phyloP scores from a whole-genome alignment of 2,329 filamentous ascomycete species.

The Fusarium sp. region DNA sequence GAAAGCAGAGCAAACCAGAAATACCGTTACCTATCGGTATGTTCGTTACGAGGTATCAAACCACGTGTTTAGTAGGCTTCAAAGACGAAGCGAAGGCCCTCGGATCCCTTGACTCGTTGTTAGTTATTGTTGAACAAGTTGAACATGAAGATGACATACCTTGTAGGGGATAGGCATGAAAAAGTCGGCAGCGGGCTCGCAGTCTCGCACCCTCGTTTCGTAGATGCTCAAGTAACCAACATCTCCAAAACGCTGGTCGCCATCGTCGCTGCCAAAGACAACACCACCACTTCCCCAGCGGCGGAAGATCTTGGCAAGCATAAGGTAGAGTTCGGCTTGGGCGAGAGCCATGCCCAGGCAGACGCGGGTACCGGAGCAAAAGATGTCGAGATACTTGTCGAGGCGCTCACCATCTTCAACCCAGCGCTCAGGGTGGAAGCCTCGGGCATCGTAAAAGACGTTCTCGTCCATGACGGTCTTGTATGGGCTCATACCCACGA shows the following conservation, averaged over 20 bases:
- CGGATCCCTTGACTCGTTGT: slow-evolving; percentile 44
- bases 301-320: slow-evolving; percentile 53
- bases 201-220: slow-evolving; percentile 50
- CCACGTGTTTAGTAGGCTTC: slow-evolving; percentile 40
- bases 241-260: slow-evolving; percentile 50
- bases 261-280: slow-evolving; percentile 45
- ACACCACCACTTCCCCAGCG: slow-evolving; percentile 52
- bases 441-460: slow-evolving; percentile 49
- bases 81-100: slow-evolving; percentile 50
- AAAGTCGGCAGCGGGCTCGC: slow-evolving; percentile 53
- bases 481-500: slow-evolving; percentile 54
- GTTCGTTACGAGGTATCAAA: slow-evolving; percentile 18
- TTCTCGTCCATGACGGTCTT: slow-evolving; percentile 50
- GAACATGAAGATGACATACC: slow-evolving; percentile 30
- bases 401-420: slow-evolving; percentile 48
- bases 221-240: slow-evolving; percentile 51
- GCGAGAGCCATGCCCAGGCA: slow-evolving; percentile 55
- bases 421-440: slow-evolving; percentile 53
- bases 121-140: neutral
- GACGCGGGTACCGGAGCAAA: slow-evolving; percentile 50
- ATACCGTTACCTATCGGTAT: slow-evolving; percentile 13
- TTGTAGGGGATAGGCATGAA: slow-evolving; percentile 55
- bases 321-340: slow-evolving; percentile 53
- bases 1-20: slow-evolving; percentile 25
- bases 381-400: slow-evolving; percentile 50